Conservation (phyloP, 345 rosid genomes). For the Citrus unshiu region DNA sequence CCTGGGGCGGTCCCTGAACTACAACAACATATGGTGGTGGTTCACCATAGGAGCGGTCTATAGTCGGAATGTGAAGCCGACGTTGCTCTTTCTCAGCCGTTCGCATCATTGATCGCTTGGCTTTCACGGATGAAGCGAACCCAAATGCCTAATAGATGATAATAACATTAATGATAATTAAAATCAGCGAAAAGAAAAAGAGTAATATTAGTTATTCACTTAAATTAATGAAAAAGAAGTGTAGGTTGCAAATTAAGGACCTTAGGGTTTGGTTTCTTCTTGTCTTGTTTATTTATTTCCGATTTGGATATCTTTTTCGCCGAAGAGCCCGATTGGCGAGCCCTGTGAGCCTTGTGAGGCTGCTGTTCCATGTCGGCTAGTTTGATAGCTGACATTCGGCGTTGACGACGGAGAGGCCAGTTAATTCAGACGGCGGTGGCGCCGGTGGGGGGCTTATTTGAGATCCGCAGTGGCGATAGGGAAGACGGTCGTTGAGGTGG, state of each 20-base stretch:
- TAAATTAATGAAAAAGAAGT: not conserved
- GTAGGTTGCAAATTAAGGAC: conserved; percentile 15
- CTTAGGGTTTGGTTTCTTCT: conserved; percentile 58
- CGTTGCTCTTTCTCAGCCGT: conserved; percentile 82
- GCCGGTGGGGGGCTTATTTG: not conserved
- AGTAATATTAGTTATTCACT: not conserved
- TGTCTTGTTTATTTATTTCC: conserved; percentile 42
- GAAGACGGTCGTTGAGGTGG: no score
- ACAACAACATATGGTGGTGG: conserved; percentile 78
- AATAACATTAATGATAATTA: not conserved
- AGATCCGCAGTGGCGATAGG: not conserved
- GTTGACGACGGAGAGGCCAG: not conserved
- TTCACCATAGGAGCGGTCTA: conserved; percentile 79
- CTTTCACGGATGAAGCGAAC: conserved; percentile 54
- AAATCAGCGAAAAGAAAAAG: not conserved
- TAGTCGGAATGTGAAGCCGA: conserved; percentile 65
- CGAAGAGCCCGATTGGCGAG: conserved; percentile 71
- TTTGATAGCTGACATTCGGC: no score
- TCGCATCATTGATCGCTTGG: conserved; percentile 57
- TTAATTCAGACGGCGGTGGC: not conserved
- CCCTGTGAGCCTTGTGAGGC: conserved; percentile 66
- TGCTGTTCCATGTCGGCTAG: conserved; percentile 9
- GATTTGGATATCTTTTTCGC: conserved; percentile 46
- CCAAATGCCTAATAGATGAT: conserved; percentile 54
- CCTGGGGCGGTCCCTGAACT: conserved; percentile 93